These are phyloP conservation scores for Wickerhamiella kurtzmanii DNA, from an alignment of 805 yeast species.

Conservation along the genomic window DNA sequence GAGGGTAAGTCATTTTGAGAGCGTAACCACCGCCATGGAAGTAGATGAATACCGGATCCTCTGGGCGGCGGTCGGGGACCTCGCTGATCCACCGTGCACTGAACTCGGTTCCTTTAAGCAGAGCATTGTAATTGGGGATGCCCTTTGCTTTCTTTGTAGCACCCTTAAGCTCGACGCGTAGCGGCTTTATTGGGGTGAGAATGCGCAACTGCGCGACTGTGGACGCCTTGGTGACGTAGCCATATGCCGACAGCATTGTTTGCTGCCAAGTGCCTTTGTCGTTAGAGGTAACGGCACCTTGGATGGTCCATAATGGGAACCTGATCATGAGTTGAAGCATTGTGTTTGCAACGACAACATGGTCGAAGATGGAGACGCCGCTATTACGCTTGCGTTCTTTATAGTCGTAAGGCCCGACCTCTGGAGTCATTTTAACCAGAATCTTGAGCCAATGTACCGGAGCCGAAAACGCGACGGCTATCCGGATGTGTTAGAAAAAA, in stretches of 20 bases:
- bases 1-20: slow-evolving; percentile 13
- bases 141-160: slow-evolving; percentile 1
- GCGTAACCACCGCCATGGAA: slow-evolving; percentile 22
- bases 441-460: no score
- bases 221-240: slow-evolving; percentile 11
- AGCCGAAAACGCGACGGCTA: no score
- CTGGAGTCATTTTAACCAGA: not conserved
- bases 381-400: slow-evolving; percentile 8
- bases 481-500: no score
- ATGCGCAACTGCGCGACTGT: slow-evolving; percentile 15
- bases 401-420: slow-evolving; percentile 13
- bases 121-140: slow-evolving; percentile 14
- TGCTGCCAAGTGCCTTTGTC: slow-evolving; percentile 3
- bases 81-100: slow-evolving; percentile 20
- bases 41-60: slow-evolving; percentile 20
- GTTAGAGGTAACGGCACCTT: not conserved
- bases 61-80: slow-evolving; percentile 14
- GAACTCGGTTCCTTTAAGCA: slow-evolving; percentile 12
- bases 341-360: slow-evolving; percentile 4
- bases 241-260: slow-evolving; percentile 6
- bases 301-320: slow-evolving; percentile 1
- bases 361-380: slow-evolving; percentile 6
- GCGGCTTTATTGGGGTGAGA: slow-evolving; percentile 15
- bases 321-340: slow-evolving; percentile 7
- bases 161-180: slow-evolving; percentile 11